Percentiles rank a stretch among this genome's conserved stretches.
Evolutionary conservation across 805 yeast genomes (phyloP).

Genomic region (Candida incommunis): DNA sequence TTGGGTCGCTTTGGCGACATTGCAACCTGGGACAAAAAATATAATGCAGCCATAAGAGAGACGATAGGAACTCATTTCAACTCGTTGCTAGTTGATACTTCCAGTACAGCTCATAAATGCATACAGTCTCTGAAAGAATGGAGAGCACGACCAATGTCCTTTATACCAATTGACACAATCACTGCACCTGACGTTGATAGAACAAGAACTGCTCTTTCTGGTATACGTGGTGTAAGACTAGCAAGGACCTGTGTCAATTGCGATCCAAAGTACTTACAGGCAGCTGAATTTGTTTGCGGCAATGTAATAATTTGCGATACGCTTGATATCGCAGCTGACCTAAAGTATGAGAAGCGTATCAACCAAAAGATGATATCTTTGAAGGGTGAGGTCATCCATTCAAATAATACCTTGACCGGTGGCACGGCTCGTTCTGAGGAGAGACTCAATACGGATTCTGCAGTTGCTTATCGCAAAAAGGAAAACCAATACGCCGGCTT

Average conservation of each 20-base stretch:
- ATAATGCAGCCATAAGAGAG: slow-evolving; percentile 60
- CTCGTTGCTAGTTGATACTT: slow-evolving; percentile 67
- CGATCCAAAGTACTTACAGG: slow-evolving; percentile 55
- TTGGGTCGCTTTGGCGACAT: not conserved
- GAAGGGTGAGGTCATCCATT: slow-evolving; percentile 75
- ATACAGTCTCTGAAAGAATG: slow-evolving; percentile 72
- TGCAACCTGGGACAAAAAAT: slow-evolving; percentile 36
- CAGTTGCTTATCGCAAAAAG: slow-evolving; percentile 1
- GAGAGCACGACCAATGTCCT: slow-evolving; percentile 71
- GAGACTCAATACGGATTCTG: not conserved
- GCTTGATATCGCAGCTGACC: slow-evolving; percentile 48
- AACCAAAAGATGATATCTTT: slow-evolving; percentile 61
- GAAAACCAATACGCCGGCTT: not conserved
- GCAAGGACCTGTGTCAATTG: slow-evolving; percentile 58
- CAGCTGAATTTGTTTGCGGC: slow-evolving; percentile 68
- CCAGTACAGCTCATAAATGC: slow-evolving; percentile 57
- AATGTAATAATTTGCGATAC: slow-evolving; percentile 66
- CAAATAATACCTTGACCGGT: slow-evolving; percentile 87
- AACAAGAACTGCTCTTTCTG: slow-evolving; percentile 14
- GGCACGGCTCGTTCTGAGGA: slow-evolving; percentile 28
- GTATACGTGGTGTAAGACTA: slow-evolving; percentile 46
- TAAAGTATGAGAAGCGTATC: slow-evolving; percentile 52
- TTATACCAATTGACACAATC: slow-evolving; percentile 77
- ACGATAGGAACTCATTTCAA: slow-evolving; percentile 69
- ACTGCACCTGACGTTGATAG: slow-evolving; percentile 39